phyloP scores from a whole-genome alignment of 176 grass and related monocot species.

The Canna indica region DNA sequence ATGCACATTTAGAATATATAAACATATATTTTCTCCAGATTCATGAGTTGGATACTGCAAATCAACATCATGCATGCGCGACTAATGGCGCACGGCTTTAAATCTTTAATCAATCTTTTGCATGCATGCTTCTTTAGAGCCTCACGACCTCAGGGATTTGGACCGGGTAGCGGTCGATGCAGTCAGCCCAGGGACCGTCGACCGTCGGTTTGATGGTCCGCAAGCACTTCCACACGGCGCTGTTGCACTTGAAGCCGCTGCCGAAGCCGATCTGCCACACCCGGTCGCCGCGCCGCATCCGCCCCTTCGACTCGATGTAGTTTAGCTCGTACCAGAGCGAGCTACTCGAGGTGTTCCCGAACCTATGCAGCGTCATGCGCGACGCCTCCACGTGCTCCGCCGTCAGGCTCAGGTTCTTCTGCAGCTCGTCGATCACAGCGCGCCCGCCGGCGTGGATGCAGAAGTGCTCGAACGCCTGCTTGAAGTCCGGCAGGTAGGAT shows the following conservation, averaged over 20 bases:
- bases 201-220: background rate
- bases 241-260: conserved; percentile 91
- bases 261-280: conserved; percentile 88
- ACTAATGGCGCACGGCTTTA: background rate
- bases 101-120: too few relatives aligned
- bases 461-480: conserved; percentile 81
- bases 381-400: conserved; percentile 78
- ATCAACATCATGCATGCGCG: too few relatives aligned
- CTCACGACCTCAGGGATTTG: conserved; percentile 1
- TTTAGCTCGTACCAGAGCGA: conserved; percentile 89
- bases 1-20: too few relatives aligned
- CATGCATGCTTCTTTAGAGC: background rate
- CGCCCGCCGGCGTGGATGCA: conserved; percentile 84
- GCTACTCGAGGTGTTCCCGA: conserved; percentile 90
- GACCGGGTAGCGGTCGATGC: conserved; percentile 4
- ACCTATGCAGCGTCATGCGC: conserved; percentile 81
- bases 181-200: conserved; percentile 6
- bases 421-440: conserved; percentile 84
- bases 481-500: conserved; percentile 9
- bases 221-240: conserved; percentile 67
- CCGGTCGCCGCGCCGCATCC: conserved; percentile 37
- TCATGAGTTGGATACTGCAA: too few relatives aligned
- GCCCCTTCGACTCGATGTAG: conserved; percentile 69
- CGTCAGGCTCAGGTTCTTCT: conserved; percentile 49
- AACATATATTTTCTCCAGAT: too few relatives aligned